Conservation (phyloP, 208 protist genomes). For the Phytomonas sp. region DNA sequence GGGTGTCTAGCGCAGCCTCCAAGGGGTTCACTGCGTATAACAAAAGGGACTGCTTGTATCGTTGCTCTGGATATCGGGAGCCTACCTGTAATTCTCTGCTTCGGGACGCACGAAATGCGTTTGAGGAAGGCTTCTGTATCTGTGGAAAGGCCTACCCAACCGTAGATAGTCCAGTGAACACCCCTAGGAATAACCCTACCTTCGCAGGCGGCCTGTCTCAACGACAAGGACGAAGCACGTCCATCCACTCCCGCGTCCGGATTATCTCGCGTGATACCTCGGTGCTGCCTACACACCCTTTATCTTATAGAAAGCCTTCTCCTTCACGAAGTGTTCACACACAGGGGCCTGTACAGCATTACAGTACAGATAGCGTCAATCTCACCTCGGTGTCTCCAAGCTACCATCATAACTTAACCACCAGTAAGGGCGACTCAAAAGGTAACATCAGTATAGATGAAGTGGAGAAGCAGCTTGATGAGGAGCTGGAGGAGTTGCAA, state of each 20-base stretch:
- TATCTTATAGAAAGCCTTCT: not conserved
- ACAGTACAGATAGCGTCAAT: not conserved
- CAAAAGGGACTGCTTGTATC: not conserved
- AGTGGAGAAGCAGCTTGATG: conserved; percentile 54
- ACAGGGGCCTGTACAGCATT: not conserved
- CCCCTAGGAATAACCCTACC: not conserved
- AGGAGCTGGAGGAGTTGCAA: conserved; percentile 63
- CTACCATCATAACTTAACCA: not conserved
- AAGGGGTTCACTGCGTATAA: not conserved
- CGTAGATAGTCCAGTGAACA: not conserved
- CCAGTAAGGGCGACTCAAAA: not conserved
- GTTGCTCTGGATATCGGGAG: conserved; percentile 35
- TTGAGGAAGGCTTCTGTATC: conserved; percentile 19
- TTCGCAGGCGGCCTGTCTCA: not conserved
- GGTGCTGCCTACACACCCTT: not conserved
- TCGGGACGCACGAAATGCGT: conserved; percentile 57
- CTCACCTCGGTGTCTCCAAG: not conserved
- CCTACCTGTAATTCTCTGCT: conserved; percentile 81
- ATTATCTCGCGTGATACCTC: not conserved
- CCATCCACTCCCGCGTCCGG: not conserved
- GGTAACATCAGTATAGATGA: conserved; percentile 16
- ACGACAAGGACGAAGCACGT: not conserved
- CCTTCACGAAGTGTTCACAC: not conserved
- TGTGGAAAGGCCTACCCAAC: not conserved
- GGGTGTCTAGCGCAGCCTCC: not conserved